Evolutionary conservation across 1,284 basidiomycete genomes (phyloP).

Genomic region (Marasmius fiardii): DNA sequence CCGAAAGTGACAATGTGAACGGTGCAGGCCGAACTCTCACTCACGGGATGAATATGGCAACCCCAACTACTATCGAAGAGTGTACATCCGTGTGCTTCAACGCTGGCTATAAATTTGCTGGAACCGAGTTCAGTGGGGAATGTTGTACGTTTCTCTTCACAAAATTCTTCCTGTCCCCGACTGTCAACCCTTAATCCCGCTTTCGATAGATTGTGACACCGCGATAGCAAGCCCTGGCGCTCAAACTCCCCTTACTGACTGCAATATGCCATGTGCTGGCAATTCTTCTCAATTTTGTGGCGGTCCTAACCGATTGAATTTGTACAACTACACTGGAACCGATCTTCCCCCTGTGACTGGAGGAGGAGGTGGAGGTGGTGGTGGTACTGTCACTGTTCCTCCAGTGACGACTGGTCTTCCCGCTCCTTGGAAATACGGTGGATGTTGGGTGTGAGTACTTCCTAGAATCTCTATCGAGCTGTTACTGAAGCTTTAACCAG

Average conservation of each 20-base stretch:
- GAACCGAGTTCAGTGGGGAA: slow-evolving; percentile 29
- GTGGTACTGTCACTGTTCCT: slow-evolving; percentile 30
- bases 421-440: slow-evolving; percentile 43
- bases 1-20: slow-evolving; percentile 47
- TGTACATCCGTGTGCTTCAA: slow-evolving; percentile 63
- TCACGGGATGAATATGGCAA: slow-evolving; percentile 35
- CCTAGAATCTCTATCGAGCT: neutral
- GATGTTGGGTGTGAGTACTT: slow-evolving; percentile 55
- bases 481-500: slow-evolving; percentile 21
- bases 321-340: slow-evolving; percentile 66
- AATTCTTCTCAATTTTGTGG: slow-evolving; percentile 53
- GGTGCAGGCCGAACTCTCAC: slow-evolving; percentile 45
- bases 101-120: slow-evolving; percentile 46
- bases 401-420: slow-evolving; percentile 48
- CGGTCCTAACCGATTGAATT: slow-evolving; percentile 52
- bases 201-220: slow-evolving; percentile 49
- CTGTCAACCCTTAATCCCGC: neutral
- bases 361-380: slow-evolving; percentile 36
- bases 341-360: slow-evolving; percentile 41
- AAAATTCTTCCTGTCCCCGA: neutral
- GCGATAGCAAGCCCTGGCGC: slow-evolving; percentile 44
- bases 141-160: slow-evolving; percentile 34
- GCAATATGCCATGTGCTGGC: slow-evolving; percentile 49
- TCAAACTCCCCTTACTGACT: slow-evolving; percentile 42
- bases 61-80: slow-evolving; percentile 50